Base-by-base conservation (phyloP, 805 yeast species). In the Candida nemodendra region DNA sequence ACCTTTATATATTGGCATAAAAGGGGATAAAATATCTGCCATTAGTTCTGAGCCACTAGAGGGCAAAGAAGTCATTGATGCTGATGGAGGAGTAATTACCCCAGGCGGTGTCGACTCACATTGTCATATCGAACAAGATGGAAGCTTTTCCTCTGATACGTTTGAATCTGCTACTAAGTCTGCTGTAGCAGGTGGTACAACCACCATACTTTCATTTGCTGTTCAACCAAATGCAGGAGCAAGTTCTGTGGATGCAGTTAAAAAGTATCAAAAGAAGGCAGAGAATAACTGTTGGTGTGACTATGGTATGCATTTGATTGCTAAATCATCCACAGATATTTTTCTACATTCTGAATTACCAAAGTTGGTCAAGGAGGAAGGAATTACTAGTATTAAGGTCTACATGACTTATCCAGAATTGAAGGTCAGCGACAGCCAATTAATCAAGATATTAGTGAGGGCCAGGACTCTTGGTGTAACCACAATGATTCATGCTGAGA, bases 31-130 rank as follows among this genome's bases (percentile, higher is more conserved):
- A 12, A 68, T 70, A 24, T 44, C 47, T 25, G 56, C 62, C 4
- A 60, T 70, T 45, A 59, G 72, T 11, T 21, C 24, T 8, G 24
- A 51, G n/a, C 53, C 48, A 30, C 9, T 8, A 34, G 28, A 38
- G 18, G 69, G 58, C 21, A 39, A 37, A 13, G 51, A 54, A 30
- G 49, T 51, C 9, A 64, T 71, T 17, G 74, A 71, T 50, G 74
- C 74, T 3, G 56, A 68, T 37, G 72, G 75, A 9, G 76, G 61
- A 0, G 61, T 48, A 42, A 61, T 71, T 12, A 70, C 72, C 2
- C 76, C 76, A 3, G 76, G 76, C 28, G 76, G 76, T 9, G 62
- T 71, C 26, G 76, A 71, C 47, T 59, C 72, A 1, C 76, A 71
- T 50, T 72, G 69, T 14, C 76, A 71, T 42, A 40, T 71, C 13